Base-by-base conservation (phyloP, 2,329 filamentous ascomycete genomes). In the Sordariomycetes sp. region DNA sequence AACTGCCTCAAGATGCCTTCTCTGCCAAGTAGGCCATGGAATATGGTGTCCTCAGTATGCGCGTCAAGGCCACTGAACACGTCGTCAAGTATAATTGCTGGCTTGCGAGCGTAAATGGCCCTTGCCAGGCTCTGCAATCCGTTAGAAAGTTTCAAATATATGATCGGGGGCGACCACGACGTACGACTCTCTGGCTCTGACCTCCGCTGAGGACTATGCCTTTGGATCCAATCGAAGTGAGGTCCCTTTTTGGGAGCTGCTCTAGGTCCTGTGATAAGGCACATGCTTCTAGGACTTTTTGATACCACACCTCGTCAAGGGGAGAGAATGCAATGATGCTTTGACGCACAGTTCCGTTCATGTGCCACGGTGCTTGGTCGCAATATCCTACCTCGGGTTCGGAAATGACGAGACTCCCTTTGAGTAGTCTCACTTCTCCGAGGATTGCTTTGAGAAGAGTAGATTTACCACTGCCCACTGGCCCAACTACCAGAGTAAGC, bases 141-240 rank as follows among this genome's bases (percentile, higher is more conserved):
- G 17, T 28, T 14, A 28, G 25, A 4, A 11, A 28, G 8, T 14
- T 15, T n/a, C 7, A 0, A 30, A 4, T n/a, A 16, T 5, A 3
- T 6, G 7, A 3, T 16, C 5, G 8, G 14, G n/a, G 10, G 14
- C 6, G 19, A 30, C 4, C 11, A 7, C 21, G 19, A 49, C 54
- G 37, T 46, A 63, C 59, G 18, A 64, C 46, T 25, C 62, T 49
- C 19, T 63, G 58, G 26, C 52, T 60, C 35, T 68, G 64, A 1
- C 64, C 64, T 23, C 64, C 64, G 25, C 62, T 66, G 2, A 68
- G 41, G 5, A 49, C 54, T 7, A 63, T 47, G 2, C 64, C 64
- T 6, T 54, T 51, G n/a, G 52, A 58, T 3, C 64, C 63, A 34
- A 66, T 52, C 11, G 53, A 39, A 0, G 58, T 63, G 5, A 50